phyloP scores from a whole-genome alignment of 805 yeast species.

The Priceomyces medius region DNA sequence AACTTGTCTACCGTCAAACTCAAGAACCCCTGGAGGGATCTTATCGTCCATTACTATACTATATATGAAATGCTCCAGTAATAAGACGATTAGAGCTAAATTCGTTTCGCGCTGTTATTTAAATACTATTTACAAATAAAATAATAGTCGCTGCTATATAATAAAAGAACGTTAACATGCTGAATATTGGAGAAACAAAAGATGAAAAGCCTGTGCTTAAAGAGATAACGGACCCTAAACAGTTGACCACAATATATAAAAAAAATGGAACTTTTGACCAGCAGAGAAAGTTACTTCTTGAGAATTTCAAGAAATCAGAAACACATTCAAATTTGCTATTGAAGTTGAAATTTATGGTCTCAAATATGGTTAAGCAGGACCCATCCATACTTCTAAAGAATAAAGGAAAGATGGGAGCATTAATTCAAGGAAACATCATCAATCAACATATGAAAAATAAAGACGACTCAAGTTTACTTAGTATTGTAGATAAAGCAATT shows the following conservation, averaged over 20 bases:
- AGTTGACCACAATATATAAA: conserved; percentile 43
- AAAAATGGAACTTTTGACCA: conserved; percentile 50
- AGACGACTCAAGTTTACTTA: conserved; percentile 23
- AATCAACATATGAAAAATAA: conserved; percentile 20
- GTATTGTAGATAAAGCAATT: conserved; percentile 44
- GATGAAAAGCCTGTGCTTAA: neutral
- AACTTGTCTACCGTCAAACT: conserved; percentile 9
- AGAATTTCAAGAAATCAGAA: conserved; percentile 41
- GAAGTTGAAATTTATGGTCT: conserved; percentile 43
- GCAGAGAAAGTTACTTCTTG: conserved; percentile 42
- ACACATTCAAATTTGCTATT: conserved; percentile 40
- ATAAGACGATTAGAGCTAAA: neutral
- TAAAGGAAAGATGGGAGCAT: conserved; percentile 50
- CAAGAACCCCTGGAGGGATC: conserved; percentile 10
- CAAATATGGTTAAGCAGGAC: conserved; percentile 45
- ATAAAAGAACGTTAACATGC: neutral
- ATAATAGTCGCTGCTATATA: neutral
- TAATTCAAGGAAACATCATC: conserved; percentile 52
- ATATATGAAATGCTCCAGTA: no score
- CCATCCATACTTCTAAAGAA: conserved; percentile 48
- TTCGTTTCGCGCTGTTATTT: neutral
- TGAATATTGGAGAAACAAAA: neutral
- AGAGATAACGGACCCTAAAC: conserved; percentile 31
- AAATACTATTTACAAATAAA: neutral
- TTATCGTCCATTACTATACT: conserved; percentile 8